These are phyloP conservation scores for Pleoardoris graminearum DNA, from an alignment of 2,329 filamentous ascomycete genomes.

Conservation along the genomic window DNA sequence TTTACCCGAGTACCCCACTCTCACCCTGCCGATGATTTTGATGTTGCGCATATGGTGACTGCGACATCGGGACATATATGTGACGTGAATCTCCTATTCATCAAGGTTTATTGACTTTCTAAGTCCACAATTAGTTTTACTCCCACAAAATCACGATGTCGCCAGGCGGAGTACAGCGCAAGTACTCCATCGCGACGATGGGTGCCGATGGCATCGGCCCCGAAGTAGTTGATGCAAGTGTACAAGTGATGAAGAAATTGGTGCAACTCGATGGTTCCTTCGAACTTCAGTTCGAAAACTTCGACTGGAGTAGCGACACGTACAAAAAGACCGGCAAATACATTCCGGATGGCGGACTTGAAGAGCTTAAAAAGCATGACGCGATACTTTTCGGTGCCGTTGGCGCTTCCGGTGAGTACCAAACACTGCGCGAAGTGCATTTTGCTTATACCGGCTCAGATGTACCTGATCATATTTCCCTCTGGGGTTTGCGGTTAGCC, in stretches of 20 bases:
- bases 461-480: slow-evolving; percentile 60
- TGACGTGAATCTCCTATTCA: too few relatives aligned
- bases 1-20: background rate
- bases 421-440: background rate
- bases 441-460: slow-evolving; percentile 34
- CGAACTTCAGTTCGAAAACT: slow-evolving; percentile 62
- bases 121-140: too few relatives aligned
- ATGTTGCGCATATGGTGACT: background rate
- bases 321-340: slow-evolving; percentile 69
- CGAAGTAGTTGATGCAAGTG: slow-evolving; percentile 67
- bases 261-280: slow-evolving; percentile 60
- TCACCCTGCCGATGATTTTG: background rate
- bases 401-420: slow-evolving; percentile 58
- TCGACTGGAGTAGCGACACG: slow-evolving; percentile 68
- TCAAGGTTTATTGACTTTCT: too few relatives aligned
- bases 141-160: too few relatives aligned
- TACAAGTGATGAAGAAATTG: slow-evolving; percentile 63
- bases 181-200: slow-evolving; percentile 51
- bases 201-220: slow-evolving; percentile 71
- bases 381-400: slow-evolving; percentile 72
- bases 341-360: slow-evolving; percentile 63
- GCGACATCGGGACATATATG: background rate
- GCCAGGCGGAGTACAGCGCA: slow-evolving; percentile 25
- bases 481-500: slow-evolving; percentile 60
- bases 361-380: slow-evolving; percentile 62